Conservation (phyloP, 805 yeast genomes). For the Candida adriatica region DNA sequence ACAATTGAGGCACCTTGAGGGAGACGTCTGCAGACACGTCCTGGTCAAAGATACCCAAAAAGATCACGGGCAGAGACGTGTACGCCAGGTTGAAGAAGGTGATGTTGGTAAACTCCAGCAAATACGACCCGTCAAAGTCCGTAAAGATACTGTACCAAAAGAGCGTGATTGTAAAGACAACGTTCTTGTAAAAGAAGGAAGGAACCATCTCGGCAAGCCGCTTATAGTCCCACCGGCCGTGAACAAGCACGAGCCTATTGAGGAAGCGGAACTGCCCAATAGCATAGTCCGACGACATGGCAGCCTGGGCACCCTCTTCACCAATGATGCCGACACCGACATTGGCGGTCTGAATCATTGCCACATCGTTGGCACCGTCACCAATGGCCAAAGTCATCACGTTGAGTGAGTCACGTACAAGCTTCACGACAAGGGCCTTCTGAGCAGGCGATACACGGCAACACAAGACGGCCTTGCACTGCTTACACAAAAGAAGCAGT, state of each 20-base stretch:
- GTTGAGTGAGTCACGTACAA: conserved; percentile 65
- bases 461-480: conserved; percentile 75
- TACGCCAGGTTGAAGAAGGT: conserved; percentile 80
- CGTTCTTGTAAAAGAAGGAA: conserved; percentile 72
- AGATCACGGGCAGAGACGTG: conserved; percentile 74
- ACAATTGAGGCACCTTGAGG: conserved; percentile 66
- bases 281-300: conserved; percentile 83
- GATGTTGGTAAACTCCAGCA: conserved; percentile 71
- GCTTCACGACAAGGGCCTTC: conserved; percentile 74
- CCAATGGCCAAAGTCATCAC: conserved; percentile 88
- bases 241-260: conserved; percentile 60
- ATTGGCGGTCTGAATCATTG: conserved; percentile 86
- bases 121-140: conserved; percentile 73
- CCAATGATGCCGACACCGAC: conserved; percentile 90
- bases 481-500: conserved; percentile 67
- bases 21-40: conserved; percentile 69
- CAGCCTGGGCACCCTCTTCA: conserved; percentile 88
- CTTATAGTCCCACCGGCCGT: conserved; percentile 85
- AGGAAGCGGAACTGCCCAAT: conserved; percentile 75
- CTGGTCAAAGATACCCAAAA: conserved; percentile 74
- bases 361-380: conserved; percentile 86
- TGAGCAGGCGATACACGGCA: conserved; percentile 88
- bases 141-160: conserved; percentile 77
- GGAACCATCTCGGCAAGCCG: conserved; percentile 82
- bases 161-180: conserved; percentile 62